phyloP scores from a whole-genome alignment of 768 basidiomycete species.

The Suillus hirtellus region DNA sequence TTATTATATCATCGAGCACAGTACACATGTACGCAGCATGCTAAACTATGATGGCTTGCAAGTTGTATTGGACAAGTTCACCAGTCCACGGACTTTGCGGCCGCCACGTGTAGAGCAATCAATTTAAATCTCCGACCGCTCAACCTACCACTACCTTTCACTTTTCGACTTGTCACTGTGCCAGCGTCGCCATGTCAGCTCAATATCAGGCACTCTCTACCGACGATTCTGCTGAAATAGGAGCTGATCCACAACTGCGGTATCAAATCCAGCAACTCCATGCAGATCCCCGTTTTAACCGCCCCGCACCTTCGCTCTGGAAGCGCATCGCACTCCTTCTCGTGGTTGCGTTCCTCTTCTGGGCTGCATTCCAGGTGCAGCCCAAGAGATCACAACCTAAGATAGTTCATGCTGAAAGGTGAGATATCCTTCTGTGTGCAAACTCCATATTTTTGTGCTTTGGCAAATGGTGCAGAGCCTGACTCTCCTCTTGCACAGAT shows the following conservation, averaged over 20 bases:
- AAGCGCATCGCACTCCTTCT: slow-evolving; percentile 48
- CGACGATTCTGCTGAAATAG: neutral
- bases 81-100: neutral
- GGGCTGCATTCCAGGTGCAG: slow-evolving; percentile 41
- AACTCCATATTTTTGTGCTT: neutral
- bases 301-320: slow-evolving; percentile 42
- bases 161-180: neutral
- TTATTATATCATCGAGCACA: neutral
- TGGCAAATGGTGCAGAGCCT: neutral
- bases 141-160: neutral
- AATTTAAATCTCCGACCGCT: slow-evolving; percentile 2
- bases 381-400: slow-evolving; percentile 36
- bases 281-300: slow-evolving; percentile 38
- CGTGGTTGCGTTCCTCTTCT: slow-evolving; percentile 43
- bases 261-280: slow-evolving; percentile 5
- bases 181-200: neutral
- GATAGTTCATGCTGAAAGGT: slow-evolving; percentile 67
- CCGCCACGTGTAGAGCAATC: neutral
- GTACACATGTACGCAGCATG: neutral
- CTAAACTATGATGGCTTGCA: neutral
- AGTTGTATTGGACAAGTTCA: neutral
- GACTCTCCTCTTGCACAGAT: slow-evolving; percentile 44
- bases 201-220: slow-evolving; percentile 5
- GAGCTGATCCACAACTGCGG: slow-evolving; percentile 1
- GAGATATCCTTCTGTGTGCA: slow-evolving; percentile 20